Base-by-base conservation (phyloP, 75 land plant genomes). In the Sequoia sempervirens region DNA sequence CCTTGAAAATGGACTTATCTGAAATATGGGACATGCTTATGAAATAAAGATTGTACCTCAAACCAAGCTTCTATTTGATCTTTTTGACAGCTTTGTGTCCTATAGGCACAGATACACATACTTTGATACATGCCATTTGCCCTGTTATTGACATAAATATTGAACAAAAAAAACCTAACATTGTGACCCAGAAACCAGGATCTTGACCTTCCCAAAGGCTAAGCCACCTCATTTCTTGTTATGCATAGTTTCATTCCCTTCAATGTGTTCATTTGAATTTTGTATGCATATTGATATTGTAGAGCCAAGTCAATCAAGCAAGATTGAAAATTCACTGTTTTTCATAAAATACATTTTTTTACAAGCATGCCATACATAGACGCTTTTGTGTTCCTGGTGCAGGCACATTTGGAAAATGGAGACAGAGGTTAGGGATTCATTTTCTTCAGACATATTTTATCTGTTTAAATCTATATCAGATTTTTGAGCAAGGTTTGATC, bases 341-440 rank as follows among this genome's bases (percentile, higher is more conserved):
- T 20, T 5, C 23, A 23, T 61, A 61, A 61, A 61, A 61, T 61
- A 61, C 6, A 23, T 18, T 69, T 69, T 8, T 69, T 2, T 30
- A 69, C 73, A 30, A 30, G 73, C 73, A 10, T 30, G 13, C 32
- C 72, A 23, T 68, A 68, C 11, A 28, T 28, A 28, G 26, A 68
- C 6, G 36, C 14, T 69, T 64, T 86, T 85, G 74, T 81, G 66
- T 83, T 76, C 12, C 46, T 82, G 36, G 37, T 86, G 87, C 96
- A 96, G 98, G 90, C 96, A 46, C 96, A 96, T 46, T 81, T 96
- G 83, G 98, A 96, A 84, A 90, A 80, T 69, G 98, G 98, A 76
- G 98, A 96, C 84, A 96, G 93, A 90, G 91, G 97, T 95, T 91
- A 36, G 89, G 79, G 40, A 41, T 76, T 40, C 79, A 20, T 72